These are phyloP conservation scores for Lentinula boryana DNA, from an alignment of 768 basidiomycete genomes.

Conservation along the genomic window DNA sequence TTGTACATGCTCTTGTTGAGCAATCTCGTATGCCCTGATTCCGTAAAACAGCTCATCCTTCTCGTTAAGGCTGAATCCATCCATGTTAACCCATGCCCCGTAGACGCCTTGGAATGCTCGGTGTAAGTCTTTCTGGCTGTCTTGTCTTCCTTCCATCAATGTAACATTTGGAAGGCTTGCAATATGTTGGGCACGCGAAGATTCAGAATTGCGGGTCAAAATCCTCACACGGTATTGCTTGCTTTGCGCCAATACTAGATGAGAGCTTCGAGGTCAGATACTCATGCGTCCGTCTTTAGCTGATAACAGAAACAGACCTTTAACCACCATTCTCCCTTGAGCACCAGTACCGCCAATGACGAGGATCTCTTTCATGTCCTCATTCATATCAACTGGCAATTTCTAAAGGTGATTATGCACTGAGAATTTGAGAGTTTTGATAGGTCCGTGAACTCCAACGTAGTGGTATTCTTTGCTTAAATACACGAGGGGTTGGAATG, in stretches of 20 bases:
- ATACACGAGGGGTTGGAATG: too few relatives aligned
- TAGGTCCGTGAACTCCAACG: too few relatives aligned
- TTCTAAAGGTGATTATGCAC: too few relatives aligned
- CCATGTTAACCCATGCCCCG: constrained; percentile 35
- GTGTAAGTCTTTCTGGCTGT: neutral
- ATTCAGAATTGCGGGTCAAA: neutral
- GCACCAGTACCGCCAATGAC: neutral
- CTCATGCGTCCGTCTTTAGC: too few relatives aligned
- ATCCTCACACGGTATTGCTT: neutral
- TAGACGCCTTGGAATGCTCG: neutral
- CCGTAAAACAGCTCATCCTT: constrained; percentile 20
- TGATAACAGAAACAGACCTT: neutral
- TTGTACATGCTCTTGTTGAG: neutral
- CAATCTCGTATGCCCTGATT: neutral
- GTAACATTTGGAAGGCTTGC: neutral
- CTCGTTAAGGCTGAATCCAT: constrained; percentile 35
- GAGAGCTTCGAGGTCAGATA: too few relatives aligned
- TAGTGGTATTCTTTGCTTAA: too few relatives aligned
- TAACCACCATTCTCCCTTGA: neutral
- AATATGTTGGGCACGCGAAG: neutral
- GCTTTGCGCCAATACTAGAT: neutral
- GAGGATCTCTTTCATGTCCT: neutral
- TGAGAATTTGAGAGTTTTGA: too few relatives aligned
- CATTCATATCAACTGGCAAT: neutral
- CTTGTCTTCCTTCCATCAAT: neutral